Evolutionary conservation across 2,329 filamentous ascomycete species (phyloP), one percentile per base, ranked within the genome.

Genomic region (Elsinoe arachidis): DNA sequence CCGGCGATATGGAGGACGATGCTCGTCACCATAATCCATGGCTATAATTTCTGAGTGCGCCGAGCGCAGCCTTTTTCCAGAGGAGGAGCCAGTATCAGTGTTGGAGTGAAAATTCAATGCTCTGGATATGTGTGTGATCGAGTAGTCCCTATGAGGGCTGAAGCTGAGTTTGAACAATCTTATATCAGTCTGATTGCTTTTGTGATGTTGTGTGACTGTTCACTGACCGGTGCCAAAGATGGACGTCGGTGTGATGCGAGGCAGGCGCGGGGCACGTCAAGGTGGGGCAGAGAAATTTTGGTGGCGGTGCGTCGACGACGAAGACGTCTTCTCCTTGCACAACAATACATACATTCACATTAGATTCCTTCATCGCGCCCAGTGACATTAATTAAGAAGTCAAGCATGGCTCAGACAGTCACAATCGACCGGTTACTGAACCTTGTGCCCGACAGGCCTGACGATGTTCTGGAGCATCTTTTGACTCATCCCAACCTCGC

Each of bases 361-460:
- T 26, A 7, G 26, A 30, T 30, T 30, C 7, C 26, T 30, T 30
- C 26, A 9, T 47, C 43, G 12, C 10, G 19, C 21, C 11, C 43
- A 47, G 43, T 12, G 11, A 23, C 10, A 43, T 5, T 51, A 2
- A 3, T 23, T 2, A 34, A 12, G 30, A 37, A 23, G 14, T 15
- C 12, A 12, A 60, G 23, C 49, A 69, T 70, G 68, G 61, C 66
- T 47, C 65, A 67, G 52, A 34, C 56, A 39, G 61, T 64, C 7
- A 66, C 73, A 23, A 77, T 78, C 62, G 76, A 78, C 61, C 64
- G 71, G 26, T 72, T 79, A 23, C 70, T 79, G 47, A 78, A 76
- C 62, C 72, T 79, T 51, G 92, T 91, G 39, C 88, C 92, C 60
- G 92, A 96, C 70, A 86, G 90, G 67, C 87, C 86, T 54, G 74